Base-by-base conservation (phyloP, 2,329 filamentous ascomycete species). In the Pyricularia pennisetigena region DNA sequence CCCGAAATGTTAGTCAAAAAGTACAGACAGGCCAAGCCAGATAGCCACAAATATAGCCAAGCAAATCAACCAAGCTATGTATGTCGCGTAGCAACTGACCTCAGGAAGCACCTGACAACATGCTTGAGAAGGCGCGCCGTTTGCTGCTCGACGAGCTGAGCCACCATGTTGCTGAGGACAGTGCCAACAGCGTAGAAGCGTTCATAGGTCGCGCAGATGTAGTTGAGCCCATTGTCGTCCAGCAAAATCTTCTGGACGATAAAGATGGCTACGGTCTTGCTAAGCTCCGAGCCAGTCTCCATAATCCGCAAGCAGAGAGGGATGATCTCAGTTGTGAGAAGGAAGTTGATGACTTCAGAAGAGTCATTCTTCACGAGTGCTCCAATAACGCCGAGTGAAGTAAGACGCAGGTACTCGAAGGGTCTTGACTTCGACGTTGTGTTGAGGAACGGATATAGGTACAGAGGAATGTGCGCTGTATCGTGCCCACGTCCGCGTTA, bases 241-340 rank as follows among this genome's bases (percentile, higher is more conserved):
- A 99, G 86, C 67, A 99, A 82, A 29, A 99, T 99, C 85, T 99
- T 99, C 80, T 99, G 95, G 23, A 99, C 95, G 74, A 99, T 99
- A 82, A 99, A 99, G 74, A 99, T 99, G 69, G 95, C 95, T 16
- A 99, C 95, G 0, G 95, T 99, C 83, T 99, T 99, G 83, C 93
- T 97, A 70, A 99, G 86, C 80, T 99, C 95, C 0, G 94, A 97
- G 66, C 95, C 95, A 0, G 95, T 99, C 82, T 99, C 95, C 95
- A 99, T 99, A 76, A 99, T 99, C 70, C 95, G 90, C 63, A 99
- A 88, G 78, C 95, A 99, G 14, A 99, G 87, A 10, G 95, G 95
- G 69, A 99, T 99, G 73, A 99, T 99, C 80, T 99, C 95, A 32
- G 95, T 99, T 1, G 95, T 98, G 65, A 99, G 85, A 68, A 99